Conservation (phyloP, 768 basidiomycete species). For the Imleria badia region DNA sequence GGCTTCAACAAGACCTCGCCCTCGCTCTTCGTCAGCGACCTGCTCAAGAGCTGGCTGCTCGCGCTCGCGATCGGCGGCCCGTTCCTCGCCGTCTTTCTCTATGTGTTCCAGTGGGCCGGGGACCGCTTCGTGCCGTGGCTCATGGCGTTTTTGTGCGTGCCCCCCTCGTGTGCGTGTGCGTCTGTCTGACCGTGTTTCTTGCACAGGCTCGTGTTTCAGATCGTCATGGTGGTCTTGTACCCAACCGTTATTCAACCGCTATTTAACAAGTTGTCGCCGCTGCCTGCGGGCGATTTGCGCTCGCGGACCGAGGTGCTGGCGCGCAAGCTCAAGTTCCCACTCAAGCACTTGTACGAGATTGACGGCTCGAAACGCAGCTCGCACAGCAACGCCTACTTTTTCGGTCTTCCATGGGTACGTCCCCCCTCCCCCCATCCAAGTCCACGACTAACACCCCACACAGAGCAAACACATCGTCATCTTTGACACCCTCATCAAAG, state of each 20-base stretch:
- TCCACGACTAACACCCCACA: neutral
- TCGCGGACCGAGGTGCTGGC: conserved; percentile 77
- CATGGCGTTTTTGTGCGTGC: conserved; percentile 84
- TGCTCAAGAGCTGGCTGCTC: conserved; percentile 77
- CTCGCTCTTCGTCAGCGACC: conserved; percentile 70
- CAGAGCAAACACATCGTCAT: conserved; percentile 95
- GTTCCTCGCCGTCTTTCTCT: conserved; percentile 83
- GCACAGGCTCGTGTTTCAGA: conserved; percentile 73
- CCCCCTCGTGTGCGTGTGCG: neutral
- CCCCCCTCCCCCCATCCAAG: neutral
- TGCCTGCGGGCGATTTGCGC: conserved; percentile 75
- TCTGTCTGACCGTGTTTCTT: too few relatives aligned
- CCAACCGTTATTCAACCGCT: conserved; percentile 90
- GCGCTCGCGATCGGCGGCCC: conserved; percentile 76
- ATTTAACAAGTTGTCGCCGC: conserved; percentile 95
- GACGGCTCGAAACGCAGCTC: conserved; percentile 95
- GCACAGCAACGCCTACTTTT: conserved; percentile 98
- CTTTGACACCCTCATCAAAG: conserved; percentile 94
- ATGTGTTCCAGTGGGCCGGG: conserved; percentile 91
- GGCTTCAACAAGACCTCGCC: conserved; percentile 97
- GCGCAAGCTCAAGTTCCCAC: conserved; percentile 81
- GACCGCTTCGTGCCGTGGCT: conserved; percentile 91
- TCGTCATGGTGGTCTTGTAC: conserved; percentile 80
- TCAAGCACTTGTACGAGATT: conserved; percentile 94
- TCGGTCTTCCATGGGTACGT: conserved; percentile 89